Conservation (phyloP, 192 early-diverging fungal genomes). For the Glomus cerebriforme region DNA sequence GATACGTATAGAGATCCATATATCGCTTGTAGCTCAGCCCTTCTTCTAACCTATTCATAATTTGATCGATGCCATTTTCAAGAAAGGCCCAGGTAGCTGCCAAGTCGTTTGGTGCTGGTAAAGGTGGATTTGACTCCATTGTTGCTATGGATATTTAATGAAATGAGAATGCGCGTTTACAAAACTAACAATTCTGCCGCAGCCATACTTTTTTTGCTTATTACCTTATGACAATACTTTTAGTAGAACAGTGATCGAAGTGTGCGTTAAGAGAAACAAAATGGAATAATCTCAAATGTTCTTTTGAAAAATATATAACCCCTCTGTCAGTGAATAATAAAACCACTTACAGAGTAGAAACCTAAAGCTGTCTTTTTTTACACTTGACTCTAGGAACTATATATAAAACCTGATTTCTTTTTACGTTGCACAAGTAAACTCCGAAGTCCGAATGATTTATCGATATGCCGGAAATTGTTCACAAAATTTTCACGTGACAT, state of each 20-base stretch:
- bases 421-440: background rate
- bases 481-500: too few relatives aligned
- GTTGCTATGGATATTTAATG: background rate
- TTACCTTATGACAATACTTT: background rate
- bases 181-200: background rate
- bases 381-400: background rate
- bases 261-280: background rate
- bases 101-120: conserved; percentile 55
- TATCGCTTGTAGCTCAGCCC: conserved; percentile 75
- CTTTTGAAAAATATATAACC: background rate
- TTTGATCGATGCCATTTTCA: conserved; percentile 75
- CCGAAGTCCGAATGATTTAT: background rate
- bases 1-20: conserved; percentile 86
- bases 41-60: conserved; percentile 74
- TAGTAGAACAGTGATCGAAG: background rate
- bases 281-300: background rate
- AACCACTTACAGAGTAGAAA: background rate
- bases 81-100: conserved; percentile 74
- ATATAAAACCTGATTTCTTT: background rate
- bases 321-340: background rate
- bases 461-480: background rate
- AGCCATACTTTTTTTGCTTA: background rate
- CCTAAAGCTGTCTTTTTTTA: background rate
- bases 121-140: conserved; percentile 39
- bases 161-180: background rate